Conservation (phyloP, 2,329 filamentous ascomycete species). For the Phyllosticta capitalensis region DNA sequence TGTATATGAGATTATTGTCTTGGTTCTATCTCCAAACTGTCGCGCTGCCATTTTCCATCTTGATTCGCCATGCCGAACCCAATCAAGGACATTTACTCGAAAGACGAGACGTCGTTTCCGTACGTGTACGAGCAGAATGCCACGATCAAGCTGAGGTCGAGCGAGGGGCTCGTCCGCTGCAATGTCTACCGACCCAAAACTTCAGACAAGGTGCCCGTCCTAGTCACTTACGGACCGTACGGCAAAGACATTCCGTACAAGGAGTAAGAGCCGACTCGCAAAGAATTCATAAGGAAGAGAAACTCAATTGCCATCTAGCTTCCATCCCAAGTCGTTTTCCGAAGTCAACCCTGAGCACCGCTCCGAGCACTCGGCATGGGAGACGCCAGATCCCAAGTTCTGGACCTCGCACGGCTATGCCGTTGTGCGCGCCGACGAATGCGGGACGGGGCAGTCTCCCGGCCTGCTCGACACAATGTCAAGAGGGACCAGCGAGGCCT, state of each 20-base stretch:
- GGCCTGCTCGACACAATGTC: conserved; percentile 47
- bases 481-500: conserved; percentile 41
- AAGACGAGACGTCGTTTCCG: conserved; percentile 27
- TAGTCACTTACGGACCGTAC: conserved; percentile 65
- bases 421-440: conserved; percentile 40
- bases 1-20: not conserved
- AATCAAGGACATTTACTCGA: conserved; percentile 23
- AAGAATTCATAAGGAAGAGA: not conserved
- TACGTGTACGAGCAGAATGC: conserved; percentile 45
- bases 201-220: conserved; percentile 43
- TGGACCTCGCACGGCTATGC: conserved; percentile 30
- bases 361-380: conserved; percentile 35
- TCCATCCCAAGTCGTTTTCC: conserved; percentile 41
- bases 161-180: conserved; percentile 35
- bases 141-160: conserved; percentile 34
- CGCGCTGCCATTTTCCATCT: not conserved
- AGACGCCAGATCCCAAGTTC: conserved; percentile 33
- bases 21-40: not conserved
- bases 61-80: conserved; percentile 10
- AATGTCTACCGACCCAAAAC: conserved; percentile 43
- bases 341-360: conserved; percentile 32
- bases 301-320: conserved; percentile 22
- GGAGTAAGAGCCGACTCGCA: conserved; percentile 24
- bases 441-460: conserved; percentile 43
- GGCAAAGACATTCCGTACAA: conserved; percentile 57